A percentile compares a stretch with the other conserved stretches of the same genome.
Conservation (phyloP, 2,329 filamentous ascomycete genomes). For the Cadophora sp. region DNA sequence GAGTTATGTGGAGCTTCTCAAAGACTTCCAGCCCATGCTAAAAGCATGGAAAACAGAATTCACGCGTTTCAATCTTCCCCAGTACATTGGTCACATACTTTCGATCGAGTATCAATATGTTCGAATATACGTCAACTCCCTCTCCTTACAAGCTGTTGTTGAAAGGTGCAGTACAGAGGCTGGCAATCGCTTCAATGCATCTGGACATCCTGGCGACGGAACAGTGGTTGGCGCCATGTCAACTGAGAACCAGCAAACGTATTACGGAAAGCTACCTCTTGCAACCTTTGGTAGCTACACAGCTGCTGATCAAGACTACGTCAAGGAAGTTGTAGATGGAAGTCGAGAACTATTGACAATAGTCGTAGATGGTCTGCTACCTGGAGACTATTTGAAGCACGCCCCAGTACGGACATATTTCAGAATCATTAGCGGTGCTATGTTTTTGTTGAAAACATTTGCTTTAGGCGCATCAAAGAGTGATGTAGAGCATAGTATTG, state of each 20-base stretch:
- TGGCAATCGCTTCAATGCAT: constrained; percentile 47
- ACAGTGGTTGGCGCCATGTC: constrained; percentile 55
- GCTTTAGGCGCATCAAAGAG: constrained; percentile 80
- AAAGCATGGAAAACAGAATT: constrained; percentile 82
- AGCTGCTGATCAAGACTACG: constrained; percentile 72
- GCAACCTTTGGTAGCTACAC: constrained; percentile 69
- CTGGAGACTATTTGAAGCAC: constrained; percentile 79
- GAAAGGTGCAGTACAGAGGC: constrained; percentile 87
- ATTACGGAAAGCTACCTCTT: constrained; percentile 68
- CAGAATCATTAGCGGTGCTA: constrained; percentile 83
- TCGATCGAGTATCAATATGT: constrained; percentile 97
- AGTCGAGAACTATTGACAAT: constrained; percentile 78
- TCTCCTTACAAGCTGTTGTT: constrained; percentile 92
- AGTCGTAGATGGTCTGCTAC: constrained; percentile 78
- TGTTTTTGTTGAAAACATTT: constrained; percentile 86
- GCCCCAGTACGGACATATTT: constrained; percentile 86
- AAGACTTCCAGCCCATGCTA: constrained; percentile 81
- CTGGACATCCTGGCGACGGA: constrained; percentile 46
- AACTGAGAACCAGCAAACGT: constrained; percentile 65
- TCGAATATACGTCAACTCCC: constrained; percentile 90
- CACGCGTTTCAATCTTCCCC: constrained; percentile 74
- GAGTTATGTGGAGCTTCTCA: constrained; percentile 80
- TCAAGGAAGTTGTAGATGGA: constrained; percentile 78
- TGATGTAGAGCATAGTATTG: constrained; percentile 77
- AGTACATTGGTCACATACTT: constrained; percentile 75